A percentile compares a stretch with the other conserved stretches of the same genome.
Conservation (phyloP, 1,284 basidiomycete species). For the Gyrodon tennesseensis region DNA sequence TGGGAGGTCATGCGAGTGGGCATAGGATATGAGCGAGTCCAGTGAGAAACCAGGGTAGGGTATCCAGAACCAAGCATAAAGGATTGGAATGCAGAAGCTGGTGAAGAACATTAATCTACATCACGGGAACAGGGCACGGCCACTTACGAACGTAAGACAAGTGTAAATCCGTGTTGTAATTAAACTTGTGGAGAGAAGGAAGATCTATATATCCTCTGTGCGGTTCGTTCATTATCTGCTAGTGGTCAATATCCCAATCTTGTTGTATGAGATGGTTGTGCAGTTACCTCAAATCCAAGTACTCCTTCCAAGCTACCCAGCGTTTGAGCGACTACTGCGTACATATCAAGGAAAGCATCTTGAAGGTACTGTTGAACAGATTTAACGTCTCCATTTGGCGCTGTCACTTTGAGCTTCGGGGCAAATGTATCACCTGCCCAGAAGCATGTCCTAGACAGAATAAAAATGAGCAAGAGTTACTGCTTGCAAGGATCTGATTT, state of each 20-base stretch:
- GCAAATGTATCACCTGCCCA: slow-evolving; percentile 89
- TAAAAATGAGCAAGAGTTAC: slow-evolving; percentile 30
- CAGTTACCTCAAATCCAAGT: slow-evolving; percentile 83
- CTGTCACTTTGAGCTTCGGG: slow-evolving; percentile 65
- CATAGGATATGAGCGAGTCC: slow-evolving; percentile 80
- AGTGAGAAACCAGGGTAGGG: slow-evolving; percentile 69
- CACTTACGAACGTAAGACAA: slow-evolving; percentile 76
- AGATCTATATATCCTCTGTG: slow-evolving; percentile 91
- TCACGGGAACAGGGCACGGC: not conserved
- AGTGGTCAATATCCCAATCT: slow-evolving; percentile 15
- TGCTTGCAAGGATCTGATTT: slow-evolving; percentile 40
- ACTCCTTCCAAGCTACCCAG: slow-evolving; percentile 78
- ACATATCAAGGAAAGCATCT: slow-evolving; percentile 77
- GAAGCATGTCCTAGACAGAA: slow-evolving; percentile 65
- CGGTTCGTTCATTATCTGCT: slow-evolving; percentile 94
- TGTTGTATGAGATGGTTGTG: not conserved
- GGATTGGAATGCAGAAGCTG: slow-evolving; percentile 80
- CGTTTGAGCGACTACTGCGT: slow-evolving; percentile 65
- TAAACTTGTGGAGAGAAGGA: slow-evolving; percentile 79
- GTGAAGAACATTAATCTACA: slow-evolving; percentile 8
- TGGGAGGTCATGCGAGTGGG: slow-evolving; percentile 68
- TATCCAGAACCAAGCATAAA: slow-evolving; percentile 83
- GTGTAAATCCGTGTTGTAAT: slow-evolving; percentile 95
- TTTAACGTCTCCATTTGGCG: slow-evolving; percentile 52
- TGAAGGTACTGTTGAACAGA: slow-evolving; percentile 86